phyloP scores from a whole-genome alignment of 2,329 filamentous ascomycete species.

The Gaeumannomyces sp. region DNA sequence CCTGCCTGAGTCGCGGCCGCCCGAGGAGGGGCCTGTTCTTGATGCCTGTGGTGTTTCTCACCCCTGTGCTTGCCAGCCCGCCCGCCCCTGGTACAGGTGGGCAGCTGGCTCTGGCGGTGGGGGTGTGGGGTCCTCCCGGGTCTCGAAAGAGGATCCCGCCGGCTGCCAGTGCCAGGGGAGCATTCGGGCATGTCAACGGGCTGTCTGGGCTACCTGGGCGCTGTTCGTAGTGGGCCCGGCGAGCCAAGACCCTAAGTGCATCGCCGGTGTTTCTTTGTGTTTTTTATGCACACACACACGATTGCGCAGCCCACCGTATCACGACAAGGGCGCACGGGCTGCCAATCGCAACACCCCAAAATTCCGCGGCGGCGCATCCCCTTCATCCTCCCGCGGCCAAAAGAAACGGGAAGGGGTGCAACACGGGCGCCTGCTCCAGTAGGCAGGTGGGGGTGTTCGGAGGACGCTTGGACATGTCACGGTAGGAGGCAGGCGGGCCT shows the following conservation, averaged over 20 bases:
- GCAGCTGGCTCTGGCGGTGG: neutral
- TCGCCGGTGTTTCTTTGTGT: neutral
- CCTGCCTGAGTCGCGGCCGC: too few species aligned
- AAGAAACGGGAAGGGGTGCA: neutral
- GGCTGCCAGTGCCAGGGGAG: neutral
- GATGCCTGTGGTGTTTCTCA: too few species aligned
- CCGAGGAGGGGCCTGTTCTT: too few species aligned
- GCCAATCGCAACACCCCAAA: neutral
- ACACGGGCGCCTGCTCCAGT: neutral
- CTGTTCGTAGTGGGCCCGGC: too few species aligned
- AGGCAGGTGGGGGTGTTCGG: neutral
- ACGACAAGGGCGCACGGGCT: neutral
- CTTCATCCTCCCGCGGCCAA: neutral
- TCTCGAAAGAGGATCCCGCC: too few species aligned
- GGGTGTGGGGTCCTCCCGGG: neutral
- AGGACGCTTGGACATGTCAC: neutral
- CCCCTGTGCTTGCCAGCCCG: too few species aligned
- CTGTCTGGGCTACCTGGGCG: too few species aligned
- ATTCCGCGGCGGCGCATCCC: too few species aligned
- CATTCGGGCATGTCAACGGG: too few species aligned
- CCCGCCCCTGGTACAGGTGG: too few species aligned
- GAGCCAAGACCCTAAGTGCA: too few species aligned
- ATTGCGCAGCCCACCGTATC: too few species aligned
- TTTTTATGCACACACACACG: neutral
- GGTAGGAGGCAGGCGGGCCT: neutral